These are phyloP conservation scores for Triangularia setosa DNA, from an alignment of 2,329 filamentous ascomycete species.

Conservation along the genomic window DNA sequence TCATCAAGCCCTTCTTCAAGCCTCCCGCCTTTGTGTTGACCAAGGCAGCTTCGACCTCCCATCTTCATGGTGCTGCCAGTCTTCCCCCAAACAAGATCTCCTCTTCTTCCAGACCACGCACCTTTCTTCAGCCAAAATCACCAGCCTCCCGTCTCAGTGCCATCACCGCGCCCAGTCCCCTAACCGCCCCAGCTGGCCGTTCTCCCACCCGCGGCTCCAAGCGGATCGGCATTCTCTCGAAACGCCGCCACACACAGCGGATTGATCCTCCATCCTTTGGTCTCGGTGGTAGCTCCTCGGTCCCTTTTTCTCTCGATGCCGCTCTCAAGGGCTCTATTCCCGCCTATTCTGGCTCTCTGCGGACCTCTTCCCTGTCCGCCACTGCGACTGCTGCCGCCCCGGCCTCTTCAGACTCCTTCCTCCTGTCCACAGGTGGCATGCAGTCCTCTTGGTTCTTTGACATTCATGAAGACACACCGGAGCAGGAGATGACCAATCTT, in stretches of 20 bases:
- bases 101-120: slow-evolving; percentile 38
- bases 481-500: slow-evolving; percentile 87
- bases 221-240: slow-evolving; percentile 63
- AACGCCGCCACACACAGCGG: slow-evolving; percentile 58
- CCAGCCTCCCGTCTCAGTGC: slow-evolving; percentile 46
- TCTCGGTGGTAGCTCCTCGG: slow-evolving; percentile 37
- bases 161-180: slow-evolving; percentile 45
- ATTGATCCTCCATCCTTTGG: slow-evolving; percentile 66
- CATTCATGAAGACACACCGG: slow-evolving; percentile 87
- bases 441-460: slow-evolving; percentile 82
- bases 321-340: slow-evolving; percentile 74
- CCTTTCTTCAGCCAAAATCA: slow-evolving; percentile 50
- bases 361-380: neutral
- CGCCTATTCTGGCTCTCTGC: slow-evolving; percentile 46
- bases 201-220: slow-evolving; percentile 69
- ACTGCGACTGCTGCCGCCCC: slow-evolving; percentile 11
- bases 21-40: slow-evolving; percentile 43
- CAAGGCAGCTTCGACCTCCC: slow-evolving; percentile 37
- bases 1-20: slow-evolving; percentile 47
- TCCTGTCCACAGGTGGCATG: slow-evolving; percentile 40
- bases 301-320: slow-evolving; percentile 80
- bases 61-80: slow-evolving; percentile 27
- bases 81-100: slow-evolving; percentile 28
- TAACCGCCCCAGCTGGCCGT: slow-evolving; percentile 70
- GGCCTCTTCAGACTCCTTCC: slow-evolving; percentile 34